A percentile compares a stretch with the other conserved stretches of the same genome.
phyloP scores from a whole-genome alignment of 805 yeast species.

The Candida incommunis region DNA sequence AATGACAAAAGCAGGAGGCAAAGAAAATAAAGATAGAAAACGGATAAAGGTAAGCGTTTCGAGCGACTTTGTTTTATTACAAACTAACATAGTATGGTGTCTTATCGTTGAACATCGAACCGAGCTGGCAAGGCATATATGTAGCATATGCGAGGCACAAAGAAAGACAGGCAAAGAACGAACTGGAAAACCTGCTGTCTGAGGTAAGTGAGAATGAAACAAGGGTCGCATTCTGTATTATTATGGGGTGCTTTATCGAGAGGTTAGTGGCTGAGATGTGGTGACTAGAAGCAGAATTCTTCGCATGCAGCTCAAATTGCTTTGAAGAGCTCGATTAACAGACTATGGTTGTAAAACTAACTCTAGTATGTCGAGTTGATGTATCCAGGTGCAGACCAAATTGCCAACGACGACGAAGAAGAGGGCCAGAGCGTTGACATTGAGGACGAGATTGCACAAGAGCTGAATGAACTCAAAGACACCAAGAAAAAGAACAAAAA shows the following conservation, averaged over 20 bases:
- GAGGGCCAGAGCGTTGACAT: conserved; percentile 30
- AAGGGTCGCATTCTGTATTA: too few relatives aligned
- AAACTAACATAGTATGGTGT: not conserved
- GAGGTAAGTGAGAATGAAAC: conserved; percentile 23
- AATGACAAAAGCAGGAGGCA: not conserved
- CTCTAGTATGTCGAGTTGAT: conserved; percentile 24
- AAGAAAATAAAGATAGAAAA: not conserved
- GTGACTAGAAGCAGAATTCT: too few relatives aligned
- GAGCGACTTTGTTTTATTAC: not conserved
- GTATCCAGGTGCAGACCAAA: conserved; percentile 3
- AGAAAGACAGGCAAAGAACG: conserved; percentile 67
- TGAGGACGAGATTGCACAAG: conserved; percentile 64
- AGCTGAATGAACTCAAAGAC: conserved; percentile 41
- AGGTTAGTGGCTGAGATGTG: too few relatives aligned
- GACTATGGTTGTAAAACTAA: conserved; percentile 11
- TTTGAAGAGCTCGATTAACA: too few relatives aligned
- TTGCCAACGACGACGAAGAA: conserved; percentile 29
- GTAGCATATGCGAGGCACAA: conserved; percentile 78
- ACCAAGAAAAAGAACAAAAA: conserved; percentile 14
- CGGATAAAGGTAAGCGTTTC: not conserved
- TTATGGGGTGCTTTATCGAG: too few relatives aligned
- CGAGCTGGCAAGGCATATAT: conserved; percentile 75
- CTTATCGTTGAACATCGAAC: conserved; percentile 35
- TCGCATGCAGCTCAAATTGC: too few relatives aligned
- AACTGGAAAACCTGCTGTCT: conserved; percentile 43